phyloP scores from a whole-genome alignment of 1,284 basidiomycete genomes.

The Puccinia sorghi region DNA sequence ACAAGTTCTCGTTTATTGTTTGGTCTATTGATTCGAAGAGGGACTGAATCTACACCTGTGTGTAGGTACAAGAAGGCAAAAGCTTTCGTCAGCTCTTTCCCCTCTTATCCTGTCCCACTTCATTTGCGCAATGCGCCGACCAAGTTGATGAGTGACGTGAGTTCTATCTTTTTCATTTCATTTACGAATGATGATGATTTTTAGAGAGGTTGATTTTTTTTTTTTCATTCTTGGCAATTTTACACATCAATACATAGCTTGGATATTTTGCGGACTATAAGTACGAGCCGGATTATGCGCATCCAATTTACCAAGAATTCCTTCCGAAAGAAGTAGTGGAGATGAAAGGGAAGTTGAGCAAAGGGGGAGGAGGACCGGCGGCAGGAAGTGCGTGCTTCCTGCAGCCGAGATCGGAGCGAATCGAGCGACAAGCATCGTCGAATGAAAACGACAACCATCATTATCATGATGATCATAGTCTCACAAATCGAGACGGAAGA shows the following conservation, averaged over 20 bases:
- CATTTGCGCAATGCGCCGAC: slow-evolving; percentile 86
- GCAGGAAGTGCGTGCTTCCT: background rate
- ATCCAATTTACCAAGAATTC: slow-evolving; percentile 59
- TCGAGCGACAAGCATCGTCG: slow-evolving; percentile 8
- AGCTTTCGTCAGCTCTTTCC: slow-evolving; percentile 60
- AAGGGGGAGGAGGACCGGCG: slow-evolving; percentile 33
- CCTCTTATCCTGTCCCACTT: slow-evolving; percentile 69
- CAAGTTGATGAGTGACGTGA: slow-evolving; percentile 74
- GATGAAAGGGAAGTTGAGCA: background rate
- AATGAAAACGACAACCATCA: background rate
- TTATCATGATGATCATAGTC: background rate
- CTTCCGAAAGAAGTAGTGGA: slow-evolving; percentile 52
- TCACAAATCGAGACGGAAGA: background rate
- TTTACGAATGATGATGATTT: background rate
- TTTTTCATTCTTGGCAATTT: too few species aligned
- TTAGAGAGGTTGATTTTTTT: too few species aligned
- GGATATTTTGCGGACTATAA: slow-evolving; percentile 57
- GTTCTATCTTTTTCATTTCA: slow-evolving; percentile 70
- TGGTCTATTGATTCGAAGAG: too few species aligned
- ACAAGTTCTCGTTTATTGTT: background rate
- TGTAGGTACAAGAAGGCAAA: slow-evolving; percentile 63
- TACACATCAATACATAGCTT: slow-evolving; percentile 52
- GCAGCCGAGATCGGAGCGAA: background rate
- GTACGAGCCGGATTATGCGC: slow-evolving; percentile 77
- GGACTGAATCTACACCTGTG: too few species aligned